phyloP scores from a whole-genome alignment of 2,329 filamentous ascomycete species.

The Paecilomyces variotii region DNA sequence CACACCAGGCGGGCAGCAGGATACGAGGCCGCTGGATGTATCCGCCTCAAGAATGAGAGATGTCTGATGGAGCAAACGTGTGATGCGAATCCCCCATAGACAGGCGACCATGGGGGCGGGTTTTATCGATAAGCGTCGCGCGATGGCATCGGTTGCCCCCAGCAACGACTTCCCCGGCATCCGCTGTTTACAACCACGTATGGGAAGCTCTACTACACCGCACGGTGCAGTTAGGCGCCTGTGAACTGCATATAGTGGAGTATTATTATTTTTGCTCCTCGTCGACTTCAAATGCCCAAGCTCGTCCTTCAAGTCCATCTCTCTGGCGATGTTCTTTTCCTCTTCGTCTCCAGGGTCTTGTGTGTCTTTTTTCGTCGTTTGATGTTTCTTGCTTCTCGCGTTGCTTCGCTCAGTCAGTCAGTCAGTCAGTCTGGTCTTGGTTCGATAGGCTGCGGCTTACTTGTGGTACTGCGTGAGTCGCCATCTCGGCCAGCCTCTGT shows the following conservation, averaged over 20 bases:
- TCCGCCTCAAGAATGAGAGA: neutral
- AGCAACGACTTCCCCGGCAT: neutral
- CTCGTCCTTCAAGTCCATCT: neutral
- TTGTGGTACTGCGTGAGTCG: neutral
- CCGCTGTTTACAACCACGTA: conserved; percentile 1
- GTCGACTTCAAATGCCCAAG: neutral
- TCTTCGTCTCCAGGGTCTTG: neutral
- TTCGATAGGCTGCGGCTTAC: neutral
- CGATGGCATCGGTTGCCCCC: conserved; percentile 1
- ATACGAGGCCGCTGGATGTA: neutral
- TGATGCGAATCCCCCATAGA: neutral
- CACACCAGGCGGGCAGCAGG: neutral
- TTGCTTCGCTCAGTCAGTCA: neutral
- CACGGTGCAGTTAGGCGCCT: neutral
- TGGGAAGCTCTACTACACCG: neutral
- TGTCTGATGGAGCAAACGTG: neutral
- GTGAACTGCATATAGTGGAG: neutral
- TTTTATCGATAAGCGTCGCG: neutral
- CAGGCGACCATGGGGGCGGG: neutral
- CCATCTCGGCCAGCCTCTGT: neutral
- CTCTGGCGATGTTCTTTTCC: neutral
- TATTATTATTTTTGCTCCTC: neutral
- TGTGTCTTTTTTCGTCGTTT: neutral
- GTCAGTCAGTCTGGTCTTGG: neutral
- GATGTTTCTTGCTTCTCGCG: neutral